These are phyloP conservation scores for Ochromonas danica DNA, from an alignment of 108 stramenopile genomes.

Conservation along the genomic window DNA sequence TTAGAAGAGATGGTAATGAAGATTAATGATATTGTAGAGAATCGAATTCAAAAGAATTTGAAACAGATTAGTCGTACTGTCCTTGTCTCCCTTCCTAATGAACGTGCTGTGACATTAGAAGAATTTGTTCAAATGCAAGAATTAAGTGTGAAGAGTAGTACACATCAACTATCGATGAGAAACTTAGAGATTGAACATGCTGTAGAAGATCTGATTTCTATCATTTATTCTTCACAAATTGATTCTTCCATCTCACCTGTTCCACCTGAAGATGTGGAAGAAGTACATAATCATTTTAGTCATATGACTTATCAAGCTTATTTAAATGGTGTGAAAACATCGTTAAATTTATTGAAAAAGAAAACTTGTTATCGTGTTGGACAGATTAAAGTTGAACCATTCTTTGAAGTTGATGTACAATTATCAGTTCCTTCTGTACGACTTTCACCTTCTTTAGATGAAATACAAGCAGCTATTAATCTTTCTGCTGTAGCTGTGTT, in stretches of 20 bases:
- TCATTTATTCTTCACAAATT: slow-evolving; percentile 38
- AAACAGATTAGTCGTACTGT: slow-evolving; percentile 44
- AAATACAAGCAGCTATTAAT: slow-evolving; percentile 63
- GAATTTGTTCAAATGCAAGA: slow-evolving; percentile 61
- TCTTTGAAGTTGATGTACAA: slow-evolving; percentile 69
- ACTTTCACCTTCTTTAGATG: slow-evolving; percentile 60
- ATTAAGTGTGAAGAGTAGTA: slow-evolving; percentile 29
- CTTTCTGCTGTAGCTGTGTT: slow-evolving; percentile 53
- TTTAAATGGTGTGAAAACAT: slow-evolving; percentile 53
- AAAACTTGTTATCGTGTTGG: slow-evolving; percentile 18
- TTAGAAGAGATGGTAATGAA: slow-evolving; percentile 59
- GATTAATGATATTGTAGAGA: slow-evolving; percentile 64
- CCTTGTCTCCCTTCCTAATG: slow-evolving; percentile 31
- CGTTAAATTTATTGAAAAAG: slow-evolving; percentile 55
- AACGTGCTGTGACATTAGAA: slow-evolving; percentile 56
- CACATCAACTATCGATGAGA: slow-evolving; percentile 10
- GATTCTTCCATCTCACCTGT: slow-evolving; percentile 27
- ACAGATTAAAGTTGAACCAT: slow-evolving; percentile 41
- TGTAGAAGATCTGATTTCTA: slow-evolving; percentile 56
- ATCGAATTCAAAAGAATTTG: slow-evolving; percentile 65
- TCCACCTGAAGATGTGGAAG: slow-evolving; percentile 1
- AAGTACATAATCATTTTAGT: slow-evolving; percentile 45
- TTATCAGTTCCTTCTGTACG: slow-evolving; percentile 61
- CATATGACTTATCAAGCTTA: slow-evolving; percentile 55
- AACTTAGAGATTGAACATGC: slow-evolving; percentile 59